Percentiles rank a stretch among this genome's conserved stretches.
phyloP scores from a whole-genome alignment of 2,329 filamentous ascomycete species.

The Claviceps paspali region DNA sequence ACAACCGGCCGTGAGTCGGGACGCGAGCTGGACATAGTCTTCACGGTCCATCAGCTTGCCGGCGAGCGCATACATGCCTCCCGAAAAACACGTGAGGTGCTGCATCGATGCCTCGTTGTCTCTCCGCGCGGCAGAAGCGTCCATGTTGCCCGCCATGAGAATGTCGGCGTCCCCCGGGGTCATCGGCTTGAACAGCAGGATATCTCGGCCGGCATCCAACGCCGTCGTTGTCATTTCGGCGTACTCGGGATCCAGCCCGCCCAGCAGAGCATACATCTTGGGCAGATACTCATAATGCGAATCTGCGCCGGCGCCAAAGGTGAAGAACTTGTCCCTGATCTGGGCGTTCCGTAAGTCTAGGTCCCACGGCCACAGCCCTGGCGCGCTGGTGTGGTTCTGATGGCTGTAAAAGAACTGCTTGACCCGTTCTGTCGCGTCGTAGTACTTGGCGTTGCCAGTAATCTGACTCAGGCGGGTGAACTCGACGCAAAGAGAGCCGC shows the following conservation, averaged over 20 bases:
- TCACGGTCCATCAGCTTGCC: slow-evolving; percentile 40
- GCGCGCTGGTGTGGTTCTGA: slow-evolving; percentile 51
- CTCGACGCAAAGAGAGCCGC: slow-evolving; percentile 55
- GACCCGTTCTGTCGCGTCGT: slow-evolving; percentile 60
- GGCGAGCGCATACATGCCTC: slow-evolving; percentile 54
- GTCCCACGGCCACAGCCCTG: slow-evolving; percentile 56
- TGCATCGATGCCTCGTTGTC: slow-evolving; percentile 25
- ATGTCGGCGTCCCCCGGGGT: slow-evolving; percentile 43
- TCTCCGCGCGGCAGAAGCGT: slow-evolving; percentile 13
- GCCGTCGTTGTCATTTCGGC: slow-evolving; percentile 47
- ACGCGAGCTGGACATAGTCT: slow-evolving; percentile 31
- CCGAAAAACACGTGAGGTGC: slow-evolving; percentile 56
- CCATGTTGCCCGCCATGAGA: slow-evolving; percentile 36
- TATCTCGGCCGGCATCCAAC: slow-evolving; percentile 43
- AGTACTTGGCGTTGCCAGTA: slow-evolving; percentile 58
- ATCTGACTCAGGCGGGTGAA: slow-evolving; percentile 63
- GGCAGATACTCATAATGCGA: slow-evolving; percentile 45
- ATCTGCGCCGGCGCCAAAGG: slow-evolving; percentile 30
- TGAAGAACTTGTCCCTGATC: slow-evolving; percentile 23
- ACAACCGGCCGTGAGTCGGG: slow-evolving; percentile 35
- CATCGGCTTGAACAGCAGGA: slow-evolving; percentile 56
- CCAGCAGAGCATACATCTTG: slow-evolving; percentile 46
- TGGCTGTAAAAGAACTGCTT: slow-evolving; percentile 50
- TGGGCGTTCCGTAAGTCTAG: slow-evolving; percentile 45
- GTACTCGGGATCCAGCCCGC: slow-evolving; percentile 49